Conservation (phyloP, 441 rosid genomes). For the Pelargonium australe region DNA sequence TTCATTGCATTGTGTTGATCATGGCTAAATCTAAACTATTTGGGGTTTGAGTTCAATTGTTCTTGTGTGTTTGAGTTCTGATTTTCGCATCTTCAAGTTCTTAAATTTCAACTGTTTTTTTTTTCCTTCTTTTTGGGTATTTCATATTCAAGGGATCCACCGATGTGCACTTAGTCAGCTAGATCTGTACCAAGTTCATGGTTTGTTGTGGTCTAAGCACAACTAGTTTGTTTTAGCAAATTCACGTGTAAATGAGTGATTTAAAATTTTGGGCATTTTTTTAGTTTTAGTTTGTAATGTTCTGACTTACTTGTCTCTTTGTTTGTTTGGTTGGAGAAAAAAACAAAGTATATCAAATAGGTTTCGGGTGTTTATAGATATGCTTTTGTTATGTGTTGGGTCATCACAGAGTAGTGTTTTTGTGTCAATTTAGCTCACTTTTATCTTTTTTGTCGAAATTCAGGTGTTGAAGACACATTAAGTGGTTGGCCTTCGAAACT, state of each 20-base stretch:
- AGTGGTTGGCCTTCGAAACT: neutral
- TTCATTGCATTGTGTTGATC: neutral
- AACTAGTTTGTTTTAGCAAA: no score
- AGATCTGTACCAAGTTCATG: neutral
- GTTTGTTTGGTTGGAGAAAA: no score
- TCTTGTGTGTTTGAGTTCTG: neutral
- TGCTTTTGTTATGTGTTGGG: neutral
- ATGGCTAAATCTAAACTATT: neutral
- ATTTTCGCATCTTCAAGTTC: neutral
- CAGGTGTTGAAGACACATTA: neutral
- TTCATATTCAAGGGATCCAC: neutral
- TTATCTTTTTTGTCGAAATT: neutral
- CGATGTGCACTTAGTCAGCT: neutral
- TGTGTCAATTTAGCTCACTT: neutral
- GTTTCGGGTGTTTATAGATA: neutral
- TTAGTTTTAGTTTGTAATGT: no score
- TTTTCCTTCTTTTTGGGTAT: neutral
- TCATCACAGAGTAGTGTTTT: neutral
- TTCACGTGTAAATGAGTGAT: no score
- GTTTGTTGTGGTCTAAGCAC: neutral
- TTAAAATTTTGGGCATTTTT: no score
- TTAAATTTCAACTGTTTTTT: neutral
- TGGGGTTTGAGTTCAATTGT: neutral
- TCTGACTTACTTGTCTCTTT: no score
- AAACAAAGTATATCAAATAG: no score